Conservation (phyloP, 768 basidiomycete species). For the Filobasidium wieringae region DNA sequence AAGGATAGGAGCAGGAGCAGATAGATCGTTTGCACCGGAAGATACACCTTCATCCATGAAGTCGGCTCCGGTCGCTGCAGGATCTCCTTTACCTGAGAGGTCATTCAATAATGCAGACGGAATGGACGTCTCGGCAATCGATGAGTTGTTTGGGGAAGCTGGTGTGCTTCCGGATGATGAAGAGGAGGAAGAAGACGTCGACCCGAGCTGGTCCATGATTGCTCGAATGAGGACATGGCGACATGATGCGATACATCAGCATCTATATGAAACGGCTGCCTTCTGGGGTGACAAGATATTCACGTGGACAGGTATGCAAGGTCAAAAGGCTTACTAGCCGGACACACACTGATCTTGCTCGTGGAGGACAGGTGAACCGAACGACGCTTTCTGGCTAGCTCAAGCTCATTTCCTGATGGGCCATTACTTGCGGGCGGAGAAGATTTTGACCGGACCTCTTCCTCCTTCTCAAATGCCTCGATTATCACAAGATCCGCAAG, state of each 20-base stretch:
- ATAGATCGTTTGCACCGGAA: neutral
- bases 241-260: constrained; percentile 96
- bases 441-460: constrained; percentile 78
- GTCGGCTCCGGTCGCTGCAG: no score
- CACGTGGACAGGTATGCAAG: constrained; percentile 72
- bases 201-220: constrained; percentile 59
- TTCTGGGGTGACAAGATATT: constrained; percentile 99
- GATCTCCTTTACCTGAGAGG: no score
- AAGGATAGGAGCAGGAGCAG: neutral
- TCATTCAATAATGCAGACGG: no score
- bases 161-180: neutral
- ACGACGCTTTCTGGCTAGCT: constrained; percentile 98
- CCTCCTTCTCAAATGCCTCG: constrained; percentile 41
- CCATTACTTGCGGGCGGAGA: constrained; percentile 87
- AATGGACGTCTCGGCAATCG: no score
- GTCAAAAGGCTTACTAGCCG: neutral
- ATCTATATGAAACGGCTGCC: constrained; percentile 88
- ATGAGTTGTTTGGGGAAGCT: neutral
- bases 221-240: constrained; percentile 95
- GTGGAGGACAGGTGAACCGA: constrained; percentile 62
- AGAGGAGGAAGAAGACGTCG: constrained; percentile 42
- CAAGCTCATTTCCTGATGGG: constrained; percentile 94
- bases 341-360: neutral
- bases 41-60: neutral
- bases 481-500: constrained; percentile 3